Evolutionary conservation across 441 rosid genomes (phyloP).

Genomic region (Melastoma candidum): DNA sequence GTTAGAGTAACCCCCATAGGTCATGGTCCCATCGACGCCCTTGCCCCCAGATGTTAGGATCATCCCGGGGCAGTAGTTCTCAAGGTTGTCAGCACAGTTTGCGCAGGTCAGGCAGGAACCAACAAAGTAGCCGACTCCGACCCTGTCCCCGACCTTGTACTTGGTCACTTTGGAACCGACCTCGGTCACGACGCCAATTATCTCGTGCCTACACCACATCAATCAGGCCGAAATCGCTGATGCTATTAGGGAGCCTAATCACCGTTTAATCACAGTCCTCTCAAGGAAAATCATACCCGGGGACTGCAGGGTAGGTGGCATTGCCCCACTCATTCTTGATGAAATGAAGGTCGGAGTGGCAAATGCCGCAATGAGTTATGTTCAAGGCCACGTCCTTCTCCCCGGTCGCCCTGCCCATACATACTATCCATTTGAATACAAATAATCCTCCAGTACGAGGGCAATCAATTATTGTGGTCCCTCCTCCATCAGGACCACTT

Average conservation of each 20-base stretch:
- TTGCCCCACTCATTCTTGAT: slow-evolving; percentile 21
- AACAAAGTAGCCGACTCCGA: slow-evolving; percentile 40
- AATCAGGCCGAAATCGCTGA: too few species aligned
- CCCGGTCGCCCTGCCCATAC: slow-evolving; percentile 1
- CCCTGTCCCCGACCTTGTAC: slow-evolving; percentile 39
- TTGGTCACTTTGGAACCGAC: slow-evolving; percentile 34
- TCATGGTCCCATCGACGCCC: slow-evolving; percentile 28
- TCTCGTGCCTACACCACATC: too few species aligned
- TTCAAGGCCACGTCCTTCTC: slow-evolving; percentile 31
- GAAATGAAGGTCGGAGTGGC: slow-evolving; percentile 32
- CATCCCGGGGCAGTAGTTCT: slow-evolving; percentile 34
- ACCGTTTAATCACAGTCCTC: too few species aligned
- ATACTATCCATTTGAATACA: too few species aligned
- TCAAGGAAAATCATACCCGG: slow-evolving; percentile 4
- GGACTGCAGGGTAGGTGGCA: slow-evolving; percentile 14
- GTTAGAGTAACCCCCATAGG: slow-evolving; percentile 45
- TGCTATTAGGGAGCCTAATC: too few species aligned
- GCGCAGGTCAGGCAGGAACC: slow-evolving; percentile 40
- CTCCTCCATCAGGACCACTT: too few species aligned
- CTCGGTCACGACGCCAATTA: slow-evolving; percentile 17
- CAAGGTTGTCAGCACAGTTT: slow-evolving; percentile 30
- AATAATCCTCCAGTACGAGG: too few species aligned
- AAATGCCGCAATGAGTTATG: slow-evolving; percentile 33
- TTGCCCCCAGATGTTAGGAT: slow-evolving; percentile 23
- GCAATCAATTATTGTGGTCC: too few species aligned